Percentiles rank a stretch among this genome's conserved stretches.
These are phyloP conservation scores for Kalmusia sp. DNA, from an alignment of 2,329 filamentous ascomycete genomes.

Conservation along the genomic window DNA sequence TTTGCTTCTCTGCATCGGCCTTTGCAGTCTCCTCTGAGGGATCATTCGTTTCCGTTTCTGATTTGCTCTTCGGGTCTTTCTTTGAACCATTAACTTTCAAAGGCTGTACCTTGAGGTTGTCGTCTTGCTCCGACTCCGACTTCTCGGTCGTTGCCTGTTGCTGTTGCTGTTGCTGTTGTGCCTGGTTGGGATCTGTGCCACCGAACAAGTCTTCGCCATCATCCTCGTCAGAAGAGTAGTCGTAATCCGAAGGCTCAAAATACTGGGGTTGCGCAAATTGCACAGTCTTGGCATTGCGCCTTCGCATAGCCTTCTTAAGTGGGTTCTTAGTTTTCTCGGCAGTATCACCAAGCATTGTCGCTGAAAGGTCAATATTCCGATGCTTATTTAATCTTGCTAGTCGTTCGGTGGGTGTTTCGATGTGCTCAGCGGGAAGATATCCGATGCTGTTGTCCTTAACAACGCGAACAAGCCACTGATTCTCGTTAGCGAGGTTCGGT, in stretches of 20 bases:
- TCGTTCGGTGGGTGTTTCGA: slow-evolving; percentile 95
- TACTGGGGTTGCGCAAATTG: slow-evolving; percentile 86
- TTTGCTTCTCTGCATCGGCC: slow-evolving; percentile 54
- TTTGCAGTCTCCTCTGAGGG: slow-evolving; percentile 47
- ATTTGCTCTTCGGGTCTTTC: slow-evolving; percentile 31
- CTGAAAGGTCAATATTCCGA: slow-evolving; percentile 87
- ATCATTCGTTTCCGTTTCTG: slow-evolving; percentile 32
- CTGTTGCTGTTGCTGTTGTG: slow-evolving; percentile 24
- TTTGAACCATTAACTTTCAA: slow-evolving; percentile 44
- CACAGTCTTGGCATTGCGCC: slow-evolving; percentile 84
- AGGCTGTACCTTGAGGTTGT: slow-evolving; percentile 44
- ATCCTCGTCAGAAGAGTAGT: slow-evolving; percentile 84
- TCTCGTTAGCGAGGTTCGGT: neutral
- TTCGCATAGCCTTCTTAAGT: slow-evolving; percentile 81
- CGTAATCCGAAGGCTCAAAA: slow-evolving; percentile 84
- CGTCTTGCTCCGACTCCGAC: slow-evolving; percentile 52
- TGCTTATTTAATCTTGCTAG: slow-evolving; percentile 96
- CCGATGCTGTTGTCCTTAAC: slow-evolving; percentile 99
- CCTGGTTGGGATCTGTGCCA: slow-evolving; percentile 41
- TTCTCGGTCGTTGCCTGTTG: slow-evolving; percentile 29
- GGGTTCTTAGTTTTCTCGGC: slow-evolving; percentile 83
- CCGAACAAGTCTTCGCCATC: slow-evolving; percentile 52
- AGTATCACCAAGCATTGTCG: slow-evolving; percentile 74
- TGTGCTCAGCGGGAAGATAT: slow-evolving; percentile 96
- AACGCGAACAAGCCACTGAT: slow-evolving; percentile 87